phyloP scores from a whole-genome alignment of 1,139 yeast genomes.

The Taphrina pruni region DNA sequence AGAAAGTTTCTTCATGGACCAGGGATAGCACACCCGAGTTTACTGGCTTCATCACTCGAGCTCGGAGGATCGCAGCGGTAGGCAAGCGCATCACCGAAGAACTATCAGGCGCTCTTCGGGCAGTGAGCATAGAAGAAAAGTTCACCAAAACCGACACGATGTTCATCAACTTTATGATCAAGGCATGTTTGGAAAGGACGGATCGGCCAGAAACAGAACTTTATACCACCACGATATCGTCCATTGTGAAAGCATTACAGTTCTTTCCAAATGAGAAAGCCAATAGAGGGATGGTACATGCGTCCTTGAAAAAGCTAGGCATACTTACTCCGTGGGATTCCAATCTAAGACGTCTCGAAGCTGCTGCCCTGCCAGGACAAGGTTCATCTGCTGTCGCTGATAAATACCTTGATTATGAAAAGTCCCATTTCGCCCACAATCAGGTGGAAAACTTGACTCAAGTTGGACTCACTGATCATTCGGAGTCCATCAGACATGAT shows the following conservation, averaged over 20 bases:
- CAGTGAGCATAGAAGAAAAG: background rate
- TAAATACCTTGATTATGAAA: conserved; percentile 6
- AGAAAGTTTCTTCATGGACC: conserved; percentile 7
- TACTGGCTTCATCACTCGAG: conserved; percentile 15
- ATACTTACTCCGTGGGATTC: conserved; percentile 36
- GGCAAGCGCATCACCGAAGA: background rate
- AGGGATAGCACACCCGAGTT: conserved; percentile 10
- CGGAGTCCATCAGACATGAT: conserved; percentile 45
- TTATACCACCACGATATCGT: conserved; percentile 25
- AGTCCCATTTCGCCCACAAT: conserved; percentile 1
- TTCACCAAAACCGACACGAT: conserved; percentile 1
- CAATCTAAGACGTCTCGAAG: conserved; percentile 19
- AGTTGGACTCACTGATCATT: conserved; percentile 36
- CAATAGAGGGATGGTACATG: conserved; percentile 15
- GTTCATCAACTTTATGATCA: conserved; percentile 22
- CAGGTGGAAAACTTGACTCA: conserved; percentile 3
- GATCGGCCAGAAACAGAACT: conserved; percentile 28
- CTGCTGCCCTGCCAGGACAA: conserved; percentile 33
- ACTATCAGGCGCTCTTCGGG: conserved; percentile 4
- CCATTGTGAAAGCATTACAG: conserved; percentile 23
- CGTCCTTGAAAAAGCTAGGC: conserved; percentile 33
- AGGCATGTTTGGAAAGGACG: conserved; percentile 29
- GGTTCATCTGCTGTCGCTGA: conserved; percentile 22
- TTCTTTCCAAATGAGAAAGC: conserved; percentile 22
- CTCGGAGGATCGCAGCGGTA: conserved; percentile 10